These are phyloP conservation scores for Paramecium octaurelia DNA, from an alignment of 73 alveolate genomes.

Conservation along the genomic window DNA sequence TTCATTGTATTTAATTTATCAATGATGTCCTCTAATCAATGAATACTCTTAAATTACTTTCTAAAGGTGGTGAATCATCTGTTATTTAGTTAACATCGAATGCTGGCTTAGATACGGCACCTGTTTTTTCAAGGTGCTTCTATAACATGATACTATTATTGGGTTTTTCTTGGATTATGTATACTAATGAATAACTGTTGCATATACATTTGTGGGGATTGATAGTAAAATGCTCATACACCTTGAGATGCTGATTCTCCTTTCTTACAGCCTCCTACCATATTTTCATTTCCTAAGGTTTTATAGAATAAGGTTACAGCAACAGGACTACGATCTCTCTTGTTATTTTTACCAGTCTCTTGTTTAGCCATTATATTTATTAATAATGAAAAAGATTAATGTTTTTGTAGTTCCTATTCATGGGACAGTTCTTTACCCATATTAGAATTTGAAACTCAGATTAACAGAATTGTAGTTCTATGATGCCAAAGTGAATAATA, in stretches of 20 bases:
- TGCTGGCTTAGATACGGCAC: conserved; percentile 9
- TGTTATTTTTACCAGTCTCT: background rate
- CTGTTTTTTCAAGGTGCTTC: conserved; percentile 44
- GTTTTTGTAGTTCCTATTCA: conserved; percentile 48
- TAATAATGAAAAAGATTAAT: conserved; percentile 54
- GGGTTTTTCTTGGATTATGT: conserved; percentile 53
- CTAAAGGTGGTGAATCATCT: conserved; percentile 45
- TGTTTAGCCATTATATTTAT: conserved; percentile 1
- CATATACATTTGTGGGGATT: conserved; percentile 51
- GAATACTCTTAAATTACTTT: background rate
- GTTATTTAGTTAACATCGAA: conserved; percentile 49
- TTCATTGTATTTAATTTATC: conserved; percentile 51
- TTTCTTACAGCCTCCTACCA: conserved; percentile 56
- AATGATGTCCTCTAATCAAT: conserved; percentile 38
- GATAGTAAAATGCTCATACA: conserved; percentile 57
- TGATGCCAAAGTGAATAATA: conserved; percentile 1
- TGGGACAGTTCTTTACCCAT: conserved; percentile 48
- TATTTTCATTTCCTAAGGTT: conserved; percentile 54
- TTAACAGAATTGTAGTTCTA: conserved; percentile 39
- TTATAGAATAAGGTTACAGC: background rate
- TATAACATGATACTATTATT: conserved; percentile 44
- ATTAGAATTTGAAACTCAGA: conserved; percentile 45
- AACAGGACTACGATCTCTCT: conserved; percentile 16
- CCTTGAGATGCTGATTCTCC: conserved; percentile 51
- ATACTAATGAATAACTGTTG: background rate